phyloP scores from a whole-genome alignment of 768 basidiomycete species.

The Multifurca ochricompacta region DNA sequence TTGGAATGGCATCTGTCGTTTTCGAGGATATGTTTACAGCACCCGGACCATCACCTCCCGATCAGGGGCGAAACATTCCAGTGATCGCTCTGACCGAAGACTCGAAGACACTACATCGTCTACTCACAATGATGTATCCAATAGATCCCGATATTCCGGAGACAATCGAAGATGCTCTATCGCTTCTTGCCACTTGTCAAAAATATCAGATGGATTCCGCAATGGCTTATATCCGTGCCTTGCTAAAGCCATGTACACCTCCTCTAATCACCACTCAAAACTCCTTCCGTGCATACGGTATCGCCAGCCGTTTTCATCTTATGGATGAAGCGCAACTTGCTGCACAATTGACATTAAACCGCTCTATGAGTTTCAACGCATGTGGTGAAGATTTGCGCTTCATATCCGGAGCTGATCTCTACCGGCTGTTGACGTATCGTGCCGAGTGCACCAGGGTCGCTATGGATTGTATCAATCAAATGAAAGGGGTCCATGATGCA shows the following conservation, averaged over 20 bases:
- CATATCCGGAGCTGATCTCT: constrained; percentile 2
- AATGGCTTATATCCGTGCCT: not conserved
- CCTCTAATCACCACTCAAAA: not conserved
- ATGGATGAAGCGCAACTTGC: not conserved
- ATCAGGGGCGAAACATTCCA: not conserved
- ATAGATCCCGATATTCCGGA: not conserved
- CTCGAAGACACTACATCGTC: not conserved
- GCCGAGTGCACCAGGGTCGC: not conserved
- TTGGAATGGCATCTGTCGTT: constrained; percentile 50
- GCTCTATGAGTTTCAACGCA: not conserved
- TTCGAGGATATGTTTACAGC: constrained; percentile 46
- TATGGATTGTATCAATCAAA: not conserved
- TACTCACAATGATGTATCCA: constrained; percentile 1
- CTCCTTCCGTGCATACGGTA: constrained; percentile 1
- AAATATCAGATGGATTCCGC: constrained; percentile 8
- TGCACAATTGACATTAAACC: constrained; percentile 1
- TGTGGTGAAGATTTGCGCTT: not conserved
- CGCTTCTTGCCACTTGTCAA: constrained; percentile 6
- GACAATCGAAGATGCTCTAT: not conserved
- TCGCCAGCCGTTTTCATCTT: constrained; percentile 6
- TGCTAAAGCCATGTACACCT: not conserved
- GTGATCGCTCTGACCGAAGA: not conserved
- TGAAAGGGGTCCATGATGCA: not conserved
- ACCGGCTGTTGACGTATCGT: not conserved
- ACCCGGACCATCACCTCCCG: not conserved